These are phyloP conservation scores for Balakata baccata DNA, from an alignment of 345 rosid species.

Conservation along the genomic window DNA sequence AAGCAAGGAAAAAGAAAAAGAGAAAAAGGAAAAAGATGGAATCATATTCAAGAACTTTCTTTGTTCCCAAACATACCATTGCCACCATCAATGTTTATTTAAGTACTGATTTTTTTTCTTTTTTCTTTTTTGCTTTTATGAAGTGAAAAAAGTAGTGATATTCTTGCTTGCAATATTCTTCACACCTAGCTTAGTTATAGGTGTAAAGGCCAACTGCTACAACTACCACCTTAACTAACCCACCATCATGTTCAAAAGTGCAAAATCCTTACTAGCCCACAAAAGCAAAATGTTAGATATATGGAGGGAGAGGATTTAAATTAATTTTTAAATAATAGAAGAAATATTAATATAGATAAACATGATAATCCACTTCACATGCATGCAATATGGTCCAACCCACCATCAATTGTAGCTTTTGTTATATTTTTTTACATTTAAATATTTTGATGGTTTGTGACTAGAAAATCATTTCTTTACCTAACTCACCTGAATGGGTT, in stretches of 20 bases:
- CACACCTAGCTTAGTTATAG: background rate
- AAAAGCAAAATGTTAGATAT: background rate
- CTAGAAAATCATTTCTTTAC: background rate
- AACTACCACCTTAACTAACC: slow-evolving; percentile 36
- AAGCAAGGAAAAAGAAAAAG: slow-evolving; percentile 18
- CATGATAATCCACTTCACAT: background rate
- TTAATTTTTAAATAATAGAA: background rate
- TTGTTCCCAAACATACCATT: slow-evolving; percentile 11
- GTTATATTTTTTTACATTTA: background rate
- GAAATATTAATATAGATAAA: background rate
- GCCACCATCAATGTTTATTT: background rate
- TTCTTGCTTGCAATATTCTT: background rate
- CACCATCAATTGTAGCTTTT: slow-evolving; percentile 13
- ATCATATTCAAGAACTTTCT: slow-evolving; percentile 16
- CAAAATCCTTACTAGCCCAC: background rate
- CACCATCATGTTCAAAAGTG: slow-evolving; percentile 13
- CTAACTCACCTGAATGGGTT: slow-evolving; percentile 10
- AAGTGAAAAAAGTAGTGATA: background rate
- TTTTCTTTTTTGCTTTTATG: slow-evolving; percentile 4
- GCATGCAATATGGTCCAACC: slow-evolving; percentile 26
- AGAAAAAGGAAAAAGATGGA: background rate
- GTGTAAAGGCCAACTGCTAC: slow-evolving; percentile 31
- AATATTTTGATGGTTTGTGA: background rate
- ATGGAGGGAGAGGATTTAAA: background rate
- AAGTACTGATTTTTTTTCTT: too few species aligned